These are phyloP conservation scores for Ceratobasidium theobromae DNA, from an alignment of 1,284 basidiomycete genomes.

Conservation along the genomic window DNA sequence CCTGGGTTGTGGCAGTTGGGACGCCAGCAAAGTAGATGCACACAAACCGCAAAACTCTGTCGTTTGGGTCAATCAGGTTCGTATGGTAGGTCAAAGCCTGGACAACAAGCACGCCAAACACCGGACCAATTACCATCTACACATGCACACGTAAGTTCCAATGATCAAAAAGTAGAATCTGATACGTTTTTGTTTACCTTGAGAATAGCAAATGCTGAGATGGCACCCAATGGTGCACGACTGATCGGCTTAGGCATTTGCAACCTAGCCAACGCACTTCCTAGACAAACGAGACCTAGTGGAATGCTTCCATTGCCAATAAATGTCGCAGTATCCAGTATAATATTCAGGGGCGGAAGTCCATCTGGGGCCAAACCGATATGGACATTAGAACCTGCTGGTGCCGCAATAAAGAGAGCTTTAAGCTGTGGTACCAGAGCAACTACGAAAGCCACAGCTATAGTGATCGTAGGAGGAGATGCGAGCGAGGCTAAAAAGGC, in stretches of 20 bases:
- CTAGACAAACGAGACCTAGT: conserved; percentile 69
- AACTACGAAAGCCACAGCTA: conserved; percentile 63
- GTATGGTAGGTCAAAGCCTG: conserved; percentile 51
- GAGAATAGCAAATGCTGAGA: conserved; percentile 57
- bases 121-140: conserved; percentile 66
- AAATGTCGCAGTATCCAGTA: conserved; percentile 66
- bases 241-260: conserved; percentile 52
- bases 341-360: conserved; percentile 69
- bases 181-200: conserved; percentile 42
- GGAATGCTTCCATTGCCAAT: conserved; percentile 74
- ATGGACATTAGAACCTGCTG: conserved; percentile 49
- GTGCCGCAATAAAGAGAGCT: conserved; percentile 62
- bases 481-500: conserved; percentile 50
- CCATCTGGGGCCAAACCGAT: conserved; percentile 64
- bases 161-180: not conserved
- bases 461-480: conserved; percentile 60
- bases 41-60: conserved; percentile 67
- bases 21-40: conserved; percentile 64
- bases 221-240: conserved; percentile 64
- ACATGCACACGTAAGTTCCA: conserved; percentile 9
- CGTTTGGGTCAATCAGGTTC: conserved; percentile 54
- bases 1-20: conserved; percentile 64
- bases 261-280: conserved; percentile 70
- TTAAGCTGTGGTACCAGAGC: conserved; percentile 69
- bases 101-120: conserved; percentile 67